Evolutionary conservation across 2,329 filamentous ascomycete genomes (phyloP), one percentile per base, ranked within the genome.

Genomic region (Arthrobotrys pseudoclavata): DNA sequence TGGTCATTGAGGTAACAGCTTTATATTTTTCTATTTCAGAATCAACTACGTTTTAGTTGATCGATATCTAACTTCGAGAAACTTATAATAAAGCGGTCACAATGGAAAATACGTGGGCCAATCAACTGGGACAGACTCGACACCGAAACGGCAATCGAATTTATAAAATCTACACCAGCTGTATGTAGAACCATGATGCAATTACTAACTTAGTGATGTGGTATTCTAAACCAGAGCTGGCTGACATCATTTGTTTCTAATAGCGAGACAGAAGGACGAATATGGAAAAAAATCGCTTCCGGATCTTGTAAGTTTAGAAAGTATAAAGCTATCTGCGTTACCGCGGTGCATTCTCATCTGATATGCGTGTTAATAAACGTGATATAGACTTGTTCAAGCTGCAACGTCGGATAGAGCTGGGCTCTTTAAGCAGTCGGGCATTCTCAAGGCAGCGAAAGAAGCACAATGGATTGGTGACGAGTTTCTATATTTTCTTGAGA

Each of bases 31-130:
- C 1, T 7, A n/a, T 20, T 53, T 53, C 15, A 9, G 24, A 34
- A 24, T 42, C n/a, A 18, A 10, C 13, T 42, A 26, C 37, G 13
- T 40, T 40, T 40, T 40, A 15, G 20, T 60, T 12, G 20, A 22
- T 47, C 1, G 26, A 3, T 15, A 29, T 40, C 62, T 53, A 34
- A 53, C 26, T 31, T 34, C 18, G 13, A 26, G 24, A 3, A 53
- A 52, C 13, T 4, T 42, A 40, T 15, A 1, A 7, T 18, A 45
- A 42, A 76, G 71, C 48, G 71, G 20, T 69, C 71, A 34, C 63
- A 76, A 76, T 76, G 71, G 71, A 69, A 61, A 69, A 69, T 76
- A 12, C 45, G 64, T 20, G 29, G 55, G 4, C 71, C 71, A n/a
- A 69, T 76, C 24, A 69, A 69, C 18, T 76, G 71, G 71, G 71